Percentiles rank a stretch among this genome's conserved stretches.
Conservation (phyloP, 2,329 filamentous ascomycete species). For the Sordariomycetes sp. region DNA sequence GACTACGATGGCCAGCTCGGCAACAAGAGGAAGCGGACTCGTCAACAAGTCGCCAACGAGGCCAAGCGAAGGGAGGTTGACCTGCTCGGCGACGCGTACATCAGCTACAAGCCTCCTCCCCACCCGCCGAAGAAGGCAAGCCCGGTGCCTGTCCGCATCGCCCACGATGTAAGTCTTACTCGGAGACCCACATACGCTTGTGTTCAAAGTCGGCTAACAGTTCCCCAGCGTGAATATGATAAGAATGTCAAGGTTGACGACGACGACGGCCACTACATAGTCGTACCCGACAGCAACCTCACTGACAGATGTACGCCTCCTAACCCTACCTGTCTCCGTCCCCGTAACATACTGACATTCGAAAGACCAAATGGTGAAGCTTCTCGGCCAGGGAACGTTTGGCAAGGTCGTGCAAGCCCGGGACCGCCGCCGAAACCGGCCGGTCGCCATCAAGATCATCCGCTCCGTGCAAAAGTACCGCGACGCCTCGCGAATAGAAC, state of each 20-base stretch:
- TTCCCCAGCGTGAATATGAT: constrained; percentile 14
- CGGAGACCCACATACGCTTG: neutral
- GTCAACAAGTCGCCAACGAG: constrained; percentile 71
- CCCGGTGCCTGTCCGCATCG: constrained; percentile 53
- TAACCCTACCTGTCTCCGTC: neutral
- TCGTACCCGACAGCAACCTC: constrained; percentile 72
- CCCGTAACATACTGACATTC: constrained; percentile 9
- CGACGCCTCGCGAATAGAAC: constrained; percentile 87
- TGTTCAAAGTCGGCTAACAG: neutral
- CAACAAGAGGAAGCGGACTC: constrained; percentile 80
- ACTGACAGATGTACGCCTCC: constrained; percentile 70
- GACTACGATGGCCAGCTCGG: constrained; percentile 56
- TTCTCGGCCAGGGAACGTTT: constrained; percentile 94
- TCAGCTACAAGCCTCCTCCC: constrained; percentile 74
- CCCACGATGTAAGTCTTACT: constrained; percentile 43
- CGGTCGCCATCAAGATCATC: constrained; percentile 94
- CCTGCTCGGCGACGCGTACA: constrained; percentile 54
- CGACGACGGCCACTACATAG: constrained; percentile 93
- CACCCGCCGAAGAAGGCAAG: constrained; percentile 83
- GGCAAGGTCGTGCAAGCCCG: constrained; percentile 93
- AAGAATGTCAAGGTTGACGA: constrained; percentile 75
- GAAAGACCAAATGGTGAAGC: constrained; percentile 72
- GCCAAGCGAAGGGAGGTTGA: constrained; percentile 67
- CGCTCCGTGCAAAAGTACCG: constrained; percentile 96
- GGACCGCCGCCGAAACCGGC: constrained; percentile 63